These are phyloP conservation scores for Camelina laxa DNA, from an alignment of 345 rosid species.

Conservation along the genomic window DNA sequence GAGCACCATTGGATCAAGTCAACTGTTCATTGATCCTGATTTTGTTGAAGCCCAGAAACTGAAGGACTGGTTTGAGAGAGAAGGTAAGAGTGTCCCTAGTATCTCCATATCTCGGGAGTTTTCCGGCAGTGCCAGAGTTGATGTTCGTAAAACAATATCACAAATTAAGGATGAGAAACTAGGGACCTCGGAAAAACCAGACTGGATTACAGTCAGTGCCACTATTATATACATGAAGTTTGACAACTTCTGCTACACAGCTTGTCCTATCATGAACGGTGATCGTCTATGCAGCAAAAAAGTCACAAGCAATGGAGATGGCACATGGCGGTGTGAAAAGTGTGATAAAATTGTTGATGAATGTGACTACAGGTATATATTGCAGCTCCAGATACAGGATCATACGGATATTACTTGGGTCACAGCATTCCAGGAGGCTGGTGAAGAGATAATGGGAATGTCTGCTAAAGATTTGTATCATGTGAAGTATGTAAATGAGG, in stretches of 20 bases:
- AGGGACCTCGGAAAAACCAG: conserved; percentile 94
- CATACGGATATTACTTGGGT: conserved; percentile 87
- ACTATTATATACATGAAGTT: conserved; percentile 63
- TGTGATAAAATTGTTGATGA: conserved; percentile 78
- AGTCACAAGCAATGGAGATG: conserved; percentile 87
- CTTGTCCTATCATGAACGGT: conserved; percentile 81
- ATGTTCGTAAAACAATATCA: conserved; percentile 65
- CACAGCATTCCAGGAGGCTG: conserved; percentile 88
- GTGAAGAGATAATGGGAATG: conserved; percentile 80
- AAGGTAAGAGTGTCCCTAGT: conserved; percentile 62
- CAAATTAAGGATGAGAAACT: conserved; percentile 88
- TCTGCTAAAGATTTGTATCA: conserved; percentile 76
- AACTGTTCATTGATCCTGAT: conserved; percentile 75
- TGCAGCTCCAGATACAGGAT: conserved; percentile 91
- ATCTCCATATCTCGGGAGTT: conserved; percentile 77
- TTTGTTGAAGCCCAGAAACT: conserved; percentile 67
- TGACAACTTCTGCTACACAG: conserved; percentile 88
- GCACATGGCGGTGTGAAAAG: conserved; percentile 84
- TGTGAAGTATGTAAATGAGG: conserved; percentile 59
- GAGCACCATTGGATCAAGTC: conserved; percentile 77
- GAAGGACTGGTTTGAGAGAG: conserved; percentile 79
- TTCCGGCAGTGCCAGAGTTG: conserved; percentile 51
- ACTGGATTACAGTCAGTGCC: conserved; percentile 80
- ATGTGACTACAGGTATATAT: conserved; percentile 81
- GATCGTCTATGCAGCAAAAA: conserved; percentile 85